Evolutionary conservation across 768 basidiomycete genomes (phyloP), one percentile per base, ranked within the genome.

Genomic region (Dioszegia aurantiaca): DNA sequence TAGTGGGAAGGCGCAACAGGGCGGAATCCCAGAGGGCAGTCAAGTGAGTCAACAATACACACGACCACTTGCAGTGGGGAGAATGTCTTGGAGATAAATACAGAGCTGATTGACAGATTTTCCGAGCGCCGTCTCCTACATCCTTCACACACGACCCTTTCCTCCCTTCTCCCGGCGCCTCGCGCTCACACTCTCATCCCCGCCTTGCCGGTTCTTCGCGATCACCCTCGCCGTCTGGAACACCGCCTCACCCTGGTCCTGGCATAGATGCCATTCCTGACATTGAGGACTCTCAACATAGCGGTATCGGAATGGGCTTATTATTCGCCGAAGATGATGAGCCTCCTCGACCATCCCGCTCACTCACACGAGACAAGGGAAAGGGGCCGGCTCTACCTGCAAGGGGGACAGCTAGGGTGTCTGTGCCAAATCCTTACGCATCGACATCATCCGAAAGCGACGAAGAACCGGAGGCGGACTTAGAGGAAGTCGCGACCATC

Each of bases 111-210:
- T 19, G 11, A 4, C 40, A 69, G 68, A 68, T 69, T 26, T 69
- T 69, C 58, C 56, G 68, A 23, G 58, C 65, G n/a, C 41, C 68
- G 9, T 68, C 68, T 14, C 67, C 64, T 4, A 44, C 59, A 11
- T 69, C 70, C 41, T 66, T 68, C 23, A 61, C 60, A 0, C 65
- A 65, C 40, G 68, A 72, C 49, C 70, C 70, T 14, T 72, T 72
- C 61, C 54, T 67, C 9, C 61, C 68, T 28, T 69, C 68, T 9
- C 65, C 70, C 8, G 56, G 63, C 19, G 52, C 58, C 16, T 63
- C 70, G 3, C 30, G 30, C 21, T 69, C 70, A 16, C 61, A 68
- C n/a, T 69, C 70, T 11, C 61, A 69, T 24, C 68, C 70, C 17
- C 61, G 69, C 33, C 57, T 72, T 2, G 49, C 59, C 16, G 70